Evolutionary conservation across 2,329 filamentous ascomycete genomes (phyloP), one percentile per base, ranked within the genome.

Genomic region (Arthroderma uncinatum): DNA sequence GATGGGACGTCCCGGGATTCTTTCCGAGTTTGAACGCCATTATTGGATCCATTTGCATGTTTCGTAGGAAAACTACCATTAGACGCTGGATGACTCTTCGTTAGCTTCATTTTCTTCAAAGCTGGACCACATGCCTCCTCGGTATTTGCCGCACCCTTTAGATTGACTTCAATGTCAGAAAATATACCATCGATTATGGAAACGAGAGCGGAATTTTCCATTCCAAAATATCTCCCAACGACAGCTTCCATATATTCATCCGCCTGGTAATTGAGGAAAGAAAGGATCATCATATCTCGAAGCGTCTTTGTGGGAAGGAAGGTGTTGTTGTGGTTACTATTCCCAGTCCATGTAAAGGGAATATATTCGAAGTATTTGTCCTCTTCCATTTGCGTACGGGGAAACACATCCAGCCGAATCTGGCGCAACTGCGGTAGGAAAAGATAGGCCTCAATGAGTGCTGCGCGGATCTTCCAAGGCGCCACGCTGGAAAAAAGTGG

Each of bases 201-300:
- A 36, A 12, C 12, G 3, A 36, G 8, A 36, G 34, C 34, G 6
- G 3, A 3, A 12, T 36, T 36, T 36, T 36, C 34, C 12, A 14
- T 19, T 16, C 33, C 56, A 56, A 33, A 37, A n/a, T 40, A 44
- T 28, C 50, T 50, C 9, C 47, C 62, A 4, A 66, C 62, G 5
- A 63, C 59, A 5, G 62, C 56, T 37, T 64, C 62, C 56, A 68
- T 63, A 55, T 62, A 68, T 28, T 64, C 65, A 36, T 68, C 67
- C 7, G 62, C 58, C 42, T 68, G 66, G 21, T 64, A 66, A 36
- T 61, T 63, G 28, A 66, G 59, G 52, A 67, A 57, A 7, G 64
- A 63, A 6, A 67, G 33, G 14, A 64, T 44, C 62, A 68, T 67
- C 66, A 68, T 67, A 7, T 68, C 62, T 39, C 53, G 62, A 7